These are phyloP conservation scores for Penicillium ochrochloron DNA, from an alignment of 495 filamentous ascomycete species.

Conservation along the genomic window DNA sequence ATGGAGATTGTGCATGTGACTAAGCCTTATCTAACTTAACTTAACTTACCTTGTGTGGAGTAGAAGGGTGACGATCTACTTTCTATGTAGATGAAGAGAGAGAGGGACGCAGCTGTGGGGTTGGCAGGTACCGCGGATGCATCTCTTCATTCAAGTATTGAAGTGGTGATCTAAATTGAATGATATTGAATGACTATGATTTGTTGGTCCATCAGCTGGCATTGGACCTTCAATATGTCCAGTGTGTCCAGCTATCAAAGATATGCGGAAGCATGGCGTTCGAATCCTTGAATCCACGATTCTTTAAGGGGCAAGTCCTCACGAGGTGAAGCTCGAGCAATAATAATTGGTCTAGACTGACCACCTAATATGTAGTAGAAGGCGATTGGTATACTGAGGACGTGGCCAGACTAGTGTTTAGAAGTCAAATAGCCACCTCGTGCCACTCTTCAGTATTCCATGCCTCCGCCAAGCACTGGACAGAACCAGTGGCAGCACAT, in stretches of 20 bases:
- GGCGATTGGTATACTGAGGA: not conserved
- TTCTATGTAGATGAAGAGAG: no score
- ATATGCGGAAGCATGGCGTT: no score
- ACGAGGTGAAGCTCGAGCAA: not conserved
- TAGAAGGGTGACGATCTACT: not conserved
- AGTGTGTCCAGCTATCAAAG: not conserved
- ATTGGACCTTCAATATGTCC: not conserved
- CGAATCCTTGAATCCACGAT: not conserved
- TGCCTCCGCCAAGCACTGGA: not conserved
- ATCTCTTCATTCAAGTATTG: not conserved
- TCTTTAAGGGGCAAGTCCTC: no score
- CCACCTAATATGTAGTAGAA: not conserved
- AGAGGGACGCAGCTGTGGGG: no score
- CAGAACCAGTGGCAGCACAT: not conserved
- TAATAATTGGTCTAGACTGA: not conserved
- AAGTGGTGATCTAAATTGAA: not conserved
- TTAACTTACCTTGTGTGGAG: not conserved
- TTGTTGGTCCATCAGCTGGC: not conserved
- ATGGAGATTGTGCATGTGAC: conserved; percentile 2
- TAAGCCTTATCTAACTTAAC: not conserved
- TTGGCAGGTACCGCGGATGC: not conserved
- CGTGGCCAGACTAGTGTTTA: not conserved
- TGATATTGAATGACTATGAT: not conserved
- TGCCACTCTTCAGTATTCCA: not conserved
- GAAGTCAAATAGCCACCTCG: not conserved